A percentile compares a stretch with the other conserved stretches of the same genome.
These are phyloP conservation scores for Suillus fuscotomentosus DNA, from an alignment of 768 basidiomycete species.

Conservation along the genomic window DNA sequence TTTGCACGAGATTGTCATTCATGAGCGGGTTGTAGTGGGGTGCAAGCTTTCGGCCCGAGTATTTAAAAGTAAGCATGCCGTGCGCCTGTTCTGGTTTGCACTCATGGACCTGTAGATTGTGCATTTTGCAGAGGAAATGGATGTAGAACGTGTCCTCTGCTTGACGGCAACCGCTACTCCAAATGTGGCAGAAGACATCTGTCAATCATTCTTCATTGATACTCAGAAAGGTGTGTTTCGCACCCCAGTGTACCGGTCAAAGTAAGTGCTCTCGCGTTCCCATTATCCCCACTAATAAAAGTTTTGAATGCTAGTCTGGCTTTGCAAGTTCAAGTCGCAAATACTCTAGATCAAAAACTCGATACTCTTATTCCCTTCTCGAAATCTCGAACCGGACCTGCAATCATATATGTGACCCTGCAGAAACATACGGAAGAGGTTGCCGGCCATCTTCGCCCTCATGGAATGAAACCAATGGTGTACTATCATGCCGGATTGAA, in stretches of 20 bases:
- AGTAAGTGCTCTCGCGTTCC: conserved; percentile 27
- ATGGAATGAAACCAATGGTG: conserved; percentile 29
- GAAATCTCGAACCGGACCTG: conserved; percentile 35
- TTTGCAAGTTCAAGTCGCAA: conserved; percentile 33
- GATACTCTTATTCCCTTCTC: conserved; percentile 36
- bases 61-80: conserved; percentile 14
- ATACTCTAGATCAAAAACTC: conserved; percentile 34
- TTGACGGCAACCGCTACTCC: conserved; percentile 47
- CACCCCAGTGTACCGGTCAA: conserved; percentile 42
- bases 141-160: conserved; percentile 44
- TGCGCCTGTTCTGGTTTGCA: conserved; percentile 13
- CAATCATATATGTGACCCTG: conserved; percentile 46
- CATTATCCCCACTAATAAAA: not conserved
- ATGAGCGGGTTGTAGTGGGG: conserved; percentile 33
- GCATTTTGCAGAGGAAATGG: conserved; percentile 44
- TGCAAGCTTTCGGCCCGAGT: conserved; percentile 41
- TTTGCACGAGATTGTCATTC: not conserved
- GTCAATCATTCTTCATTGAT: conserved; percentile 42
- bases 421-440: conserved; percentile 42
- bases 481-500: conserved; percentile 48
- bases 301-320: conserved; percentile 27
- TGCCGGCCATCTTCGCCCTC: conserved; percentile 23
- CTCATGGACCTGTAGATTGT: conserved; percentile 36
- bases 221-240: conserved; percentile 38
- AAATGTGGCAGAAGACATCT: conserved; percentile 42